phyloP scores from a whole-genome alignment of 805 yeast species.

The Candida ovalis region DNA sequence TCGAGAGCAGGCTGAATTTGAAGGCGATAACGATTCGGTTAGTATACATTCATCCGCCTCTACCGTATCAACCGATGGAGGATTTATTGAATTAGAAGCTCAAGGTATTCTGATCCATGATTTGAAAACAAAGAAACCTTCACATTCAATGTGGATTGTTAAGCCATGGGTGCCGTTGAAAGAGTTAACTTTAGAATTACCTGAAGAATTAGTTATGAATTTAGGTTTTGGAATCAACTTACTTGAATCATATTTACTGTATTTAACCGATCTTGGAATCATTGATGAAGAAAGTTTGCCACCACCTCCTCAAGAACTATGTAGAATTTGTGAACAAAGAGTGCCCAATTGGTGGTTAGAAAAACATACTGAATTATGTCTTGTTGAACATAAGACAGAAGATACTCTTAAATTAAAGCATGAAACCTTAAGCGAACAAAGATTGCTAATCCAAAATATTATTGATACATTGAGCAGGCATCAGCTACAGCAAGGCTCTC shows the following conservation, averaged over 20 bases:
- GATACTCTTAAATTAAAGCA: conserved; percentile 73
- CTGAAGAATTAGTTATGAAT: conserved; percentile 62
- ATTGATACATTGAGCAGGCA: conserved; percentile 35
- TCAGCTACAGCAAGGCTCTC: conserved; percentile 12
- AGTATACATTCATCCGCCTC: conserved; percentile 29
- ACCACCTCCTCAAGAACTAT: conserved; percentile 74
- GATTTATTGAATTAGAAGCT: conserved; percentile 76
- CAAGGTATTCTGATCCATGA: conserved; percentile 86
- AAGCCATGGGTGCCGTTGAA: conserved; percentile 69
- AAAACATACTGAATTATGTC: conserved; percentile 81
- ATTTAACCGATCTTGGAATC: conserved; percentile 59
- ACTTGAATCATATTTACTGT: conserved; percentile 67
- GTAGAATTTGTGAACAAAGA: conserved; percentile 86
- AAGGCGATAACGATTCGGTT: conserved; percentile 21
- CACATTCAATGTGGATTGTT: conserved; percentile 91
- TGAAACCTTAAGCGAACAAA: conserved; percentile 73
- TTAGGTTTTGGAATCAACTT: conserved; percentile 89
- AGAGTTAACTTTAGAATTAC: conserved; percentile 61
- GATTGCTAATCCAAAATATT: conserved; percentile 43
- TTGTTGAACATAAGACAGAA: conserved; percentile 78
- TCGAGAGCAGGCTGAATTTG: not conserved
- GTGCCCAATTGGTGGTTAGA: conserved; percentile 98
- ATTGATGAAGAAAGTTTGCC: conserved; percentile 66
- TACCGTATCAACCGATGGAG: conserved; percentile 53
- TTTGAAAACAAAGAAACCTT: conserved; percentile 49